A percentile compares a stretch with the other conserved stretches of the same genome.
Evolutionary conservation across 768 basidiomycete genomes (phyloP).

Genomic region (Boletus huronensis): DNA sequence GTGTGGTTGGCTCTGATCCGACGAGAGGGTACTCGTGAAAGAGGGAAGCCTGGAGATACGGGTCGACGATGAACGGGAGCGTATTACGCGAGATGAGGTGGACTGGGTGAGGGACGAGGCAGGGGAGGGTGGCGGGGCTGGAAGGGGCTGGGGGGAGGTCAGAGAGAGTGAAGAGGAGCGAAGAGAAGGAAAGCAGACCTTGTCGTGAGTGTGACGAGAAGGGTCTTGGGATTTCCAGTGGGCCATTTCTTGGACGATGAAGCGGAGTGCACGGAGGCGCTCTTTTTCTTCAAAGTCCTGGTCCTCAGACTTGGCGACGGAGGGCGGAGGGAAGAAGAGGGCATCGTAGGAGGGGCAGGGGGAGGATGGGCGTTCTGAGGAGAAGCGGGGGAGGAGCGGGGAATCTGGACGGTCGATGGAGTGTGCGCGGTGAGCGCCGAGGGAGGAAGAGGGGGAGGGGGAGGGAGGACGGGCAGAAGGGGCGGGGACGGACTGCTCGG

Average conservation of each 20-base stretch:
- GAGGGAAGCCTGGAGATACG: slow-evolving; percentile 32
- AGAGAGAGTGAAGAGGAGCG: not conserved
- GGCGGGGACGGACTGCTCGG: slow-evolving; percentile 18
- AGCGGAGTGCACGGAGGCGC: slow-evolving; percentile 34
- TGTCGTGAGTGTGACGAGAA: slow-evolving; percentile 8
- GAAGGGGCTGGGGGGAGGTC: slow-evolving; percentile 13
- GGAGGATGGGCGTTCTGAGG: slow-evolving; percentile 23
- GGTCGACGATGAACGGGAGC: slow-evolving; percentile 30
- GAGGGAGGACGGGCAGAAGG: no score
- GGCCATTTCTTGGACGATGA: slow-evolving; percentile 36
- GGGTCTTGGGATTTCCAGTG: slow-evolving; percentile 19
- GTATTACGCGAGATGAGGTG: slow-evolving; percentile 25
- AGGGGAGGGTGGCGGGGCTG: slow-evolving; percentile 27
- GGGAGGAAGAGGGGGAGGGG: slow-evolving; percentile 28
- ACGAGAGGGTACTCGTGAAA: slow-evolving; percentile 33
- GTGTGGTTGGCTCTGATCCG: slow-evolving; percentile 30
- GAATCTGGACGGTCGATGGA: slow-evolving; percentile 30
- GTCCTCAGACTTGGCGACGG: slow-evolving; percentile 5
- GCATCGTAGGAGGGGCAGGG: slow-evolving; percentile 33
- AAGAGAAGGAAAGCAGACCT: slow-evolving; percentile 3
- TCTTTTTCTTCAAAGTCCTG: slow-evolving; percentile 27
- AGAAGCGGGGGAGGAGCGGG: slow-evolving; percentile 27
- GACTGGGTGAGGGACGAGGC: slow-evolving; percentile 27
- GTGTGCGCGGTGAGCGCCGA: slow-evolving; percentile 23
- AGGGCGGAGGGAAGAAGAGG: slow-evolving; percentile 31